Base-by-base conservation (phyloP, 192 early-diverging fungal species). In the Coemansia erecta region DNA sequence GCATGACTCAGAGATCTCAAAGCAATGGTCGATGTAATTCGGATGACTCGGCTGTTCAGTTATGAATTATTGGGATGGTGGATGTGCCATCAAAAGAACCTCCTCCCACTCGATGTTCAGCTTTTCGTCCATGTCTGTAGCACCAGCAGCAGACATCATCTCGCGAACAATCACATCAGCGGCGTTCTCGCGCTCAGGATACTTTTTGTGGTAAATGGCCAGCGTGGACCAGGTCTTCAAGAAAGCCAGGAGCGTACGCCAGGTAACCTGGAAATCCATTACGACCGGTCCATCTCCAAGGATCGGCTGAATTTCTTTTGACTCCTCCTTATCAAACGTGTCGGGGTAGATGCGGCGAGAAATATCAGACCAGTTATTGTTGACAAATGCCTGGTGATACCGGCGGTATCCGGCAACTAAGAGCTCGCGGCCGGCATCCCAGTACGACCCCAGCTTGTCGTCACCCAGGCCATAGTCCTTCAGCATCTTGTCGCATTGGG, bases 71-170 rank as follows among this genome's bases (percentile, higher is more conserved):
- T 37, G 35, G 13, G 44, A 46, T 1, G 70, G 70, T 9, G 72
- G 68, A 37, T 63, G 73, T 23, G 63, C 42, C 51, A 70, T 31
- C 18, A 76, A 5, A 26, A 68, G 52, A 1, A 58, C 45, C 40
- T 78, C 61, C 57, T 65, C 64, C 69, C 69, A 78, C 44, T 78
- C 21, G 7, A 72, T 21, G 12, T 53, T 50, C n/a, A 78, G 47
- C 6, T 23, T n/a, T 33, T 64, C 70, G 31, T 78, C 60, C 58
- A 67, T 53, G 42, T 78, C 43, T 3, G 57, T 48, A 7, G 58
- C 46, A 2, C 65, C 65, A 2, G 58, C 56, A 12, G 70, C 61
- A 6, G 41, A 47, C 75, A 72, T 77, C 67, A 77, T 61, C 15
- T 64, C 60, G 11, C 58, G 46, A 8, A 74, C 46, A 13, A 50